Base-by-base conservation (phyloP, 805 yeast genomes). In the Teunomyces cretensis region DNA sequence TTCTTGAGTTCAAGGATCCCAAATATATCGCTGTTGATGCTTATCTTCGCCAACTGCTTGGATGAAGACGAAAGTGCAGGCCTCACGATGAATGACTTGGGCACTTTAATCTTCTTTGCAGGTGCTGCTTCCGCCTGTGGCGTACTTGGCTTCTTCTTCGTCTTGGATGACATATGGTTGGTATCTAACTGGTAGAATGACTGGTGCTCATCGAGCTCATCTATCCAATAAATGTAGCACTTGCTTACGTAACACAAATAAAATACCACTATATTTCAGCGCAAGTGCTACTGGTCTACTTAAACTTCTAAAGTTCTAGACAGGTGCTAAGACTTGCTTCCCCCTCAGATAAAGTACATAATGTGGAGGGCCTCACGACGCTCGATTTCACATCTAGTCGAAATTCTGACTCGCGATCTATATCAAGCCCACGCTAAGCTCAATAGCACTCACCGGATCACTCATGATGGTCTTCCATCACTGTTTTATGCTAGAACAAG, bases 1-100 rank as follows among this genome's bases (percentile, higher is more conserved):
- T 61, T 53, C 6, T 56, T 48, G 9, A 79, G 62, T 15, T 77
- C 84, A 19, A 78, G 57, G 1, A 75, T 77, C 42, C 71, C 70
- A 36, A 80, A 60, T 1, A 77, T 67, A 1, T 74, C 72, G 0
- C 73, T 67, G 44, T 77, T 70, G 2, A 81, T 45, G 16, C 61
- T 61, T 0, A 70, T 73, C 41, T 72, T 74, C n/a, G 58, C 47
- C 9, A 45, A 30, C 8, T 48, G 39, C 11, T 49, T 49, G 2
- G 46, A 26, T 1, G 59, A 41, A 16, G 22, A 17, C 15, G 41
- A 27, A 9, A 49, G 32, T 3, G 33, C 27, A 9, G 78, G 78
- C 15, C 79, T 53, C 6, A 63, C 71, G n/a, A 74, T 68, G 48
- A 56, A 71, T 6, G 57, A 41, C 51, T 68, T 71, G 2, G 79